Evolutionary conservation across 1,139 yeast genomes (phyloP).

Genomic region (Sugiyamaella grinbergsii): DNA sequence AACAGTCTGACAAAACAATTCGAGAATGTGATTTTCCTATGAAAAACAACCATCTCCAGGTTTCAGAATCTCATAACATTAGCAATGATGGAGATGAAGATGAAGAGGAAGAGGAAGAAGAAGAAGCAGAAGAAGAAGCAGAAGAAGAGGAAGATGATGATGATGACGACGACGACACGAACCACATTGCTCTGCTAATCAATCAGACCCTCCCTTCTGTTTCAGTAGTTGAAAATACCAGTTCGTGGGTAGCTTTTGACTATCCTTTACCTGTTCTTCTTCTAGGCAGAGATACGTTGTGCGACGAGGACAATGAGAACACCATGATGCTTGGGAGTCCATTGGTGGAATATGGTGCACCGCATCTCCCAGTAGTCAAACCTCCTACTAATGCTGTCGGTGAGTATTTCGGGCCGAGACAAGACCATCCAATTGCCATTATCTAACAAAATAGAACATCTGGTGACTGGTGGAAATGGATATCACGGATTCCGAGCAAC

Average conservation of each 20-base stretch:
- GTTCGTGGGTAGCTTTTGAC: conserved; percentile 24
- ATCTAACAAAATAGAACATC: background rate
- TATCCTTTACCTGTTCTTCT: conserved; percentile 24
- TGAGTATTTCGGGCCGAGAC: background rate
- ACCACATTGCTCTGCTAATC: background rate
- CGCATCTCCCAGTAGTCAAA: conserved; percentile 25
- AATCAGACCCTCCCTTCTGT: conserved; percentile 9
- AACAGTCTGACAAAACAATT: conserved; percentile 1
- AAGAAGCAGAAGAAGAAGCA: background rate
- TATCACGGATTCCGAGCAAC: conserved; percentile 1
- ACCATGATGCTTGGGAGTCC: conserved; percentile 20
- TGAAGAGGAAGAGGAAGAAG: background rate
- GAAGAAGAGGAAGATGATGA: background rate
- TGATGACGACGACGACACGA: background rate
- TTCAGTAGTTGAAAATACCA: conserved; percentile 22
- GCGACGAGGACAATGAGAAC: conserved; percentile 16
- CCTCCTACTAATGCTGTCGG: conserved; percentile 14
- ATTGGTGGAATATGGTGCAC: conserved; percentile 26
- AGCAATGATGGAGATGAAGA: background rate
- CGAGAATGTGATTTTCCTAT: background rate
- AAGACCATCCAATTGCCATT: background rate
- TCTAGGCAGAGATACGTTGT: conserved; percentile 12
- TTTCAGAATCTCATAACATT: background rate
- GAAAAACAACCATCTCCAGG: background rate
- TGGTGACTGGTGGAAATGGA: background rate